Evolutionary conservation across 1,284 basidiomycete species (phyloP), one percentile per base, ranked within the genome.

Genomic region (Coriolopsis trogii): DNA sequence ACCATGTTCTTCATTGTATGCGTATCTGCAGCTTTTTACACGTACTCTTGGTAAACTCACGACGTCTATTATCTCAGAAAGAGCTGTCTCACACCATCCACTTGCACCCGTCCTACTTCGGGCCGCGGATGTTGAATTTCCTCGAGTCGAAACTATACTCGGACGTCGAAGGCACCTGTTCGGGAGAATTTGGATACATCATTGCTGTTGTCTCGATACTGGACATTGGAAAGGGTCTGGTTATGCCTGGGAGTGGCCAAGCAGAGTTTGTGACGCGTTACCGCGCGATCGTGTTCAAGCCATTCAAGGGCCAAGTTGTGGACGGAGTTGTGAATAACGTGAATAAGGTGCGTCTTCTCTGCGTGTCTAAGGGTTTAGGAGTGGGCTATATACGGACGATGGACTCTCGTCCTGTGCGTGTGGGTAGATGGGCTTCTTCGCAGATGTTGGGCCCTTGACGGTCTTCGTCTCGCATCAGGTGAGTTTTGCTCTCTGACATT

Each of bases 281-380:
- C 72, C 86, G 91, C 20, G 95, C 95, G 9, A 93, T 98, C 60
- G 94, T 98, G 29, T 95, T 95, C 81, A 94, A 95, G 72, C 95
- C 95, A 28, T 99, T 98, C 82, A 98, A 98, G 73, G 95, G 95
- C 20, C 96, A 99, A 71, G 96, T 98, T 5, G 92, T 99, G 30
- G 97, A 99, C 70, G 96, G 94, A 1, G 88, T 95, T 7, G 96
- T 99, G 23, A 90, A 89, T 61, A 95, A 93, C 60, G 97, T 99
- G 34, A 97, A 91, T 72, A 98, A 98, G 81, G 93, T 93, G 61
- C 63, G 86, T 60, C 8, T 33, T 4, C 18, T 7, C 15, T 20
- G 21, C 21, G 15, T 24, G 2, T 25, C 6, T n/a, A 31, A 9
- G 15, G 3, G 16, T n/a, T 7, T 25, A 12, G n/a, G 43, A 10